phyloP scores from a whole-genome alignment of 129 eudicot species.

The Centrapalus pauciflorus region DNA sequence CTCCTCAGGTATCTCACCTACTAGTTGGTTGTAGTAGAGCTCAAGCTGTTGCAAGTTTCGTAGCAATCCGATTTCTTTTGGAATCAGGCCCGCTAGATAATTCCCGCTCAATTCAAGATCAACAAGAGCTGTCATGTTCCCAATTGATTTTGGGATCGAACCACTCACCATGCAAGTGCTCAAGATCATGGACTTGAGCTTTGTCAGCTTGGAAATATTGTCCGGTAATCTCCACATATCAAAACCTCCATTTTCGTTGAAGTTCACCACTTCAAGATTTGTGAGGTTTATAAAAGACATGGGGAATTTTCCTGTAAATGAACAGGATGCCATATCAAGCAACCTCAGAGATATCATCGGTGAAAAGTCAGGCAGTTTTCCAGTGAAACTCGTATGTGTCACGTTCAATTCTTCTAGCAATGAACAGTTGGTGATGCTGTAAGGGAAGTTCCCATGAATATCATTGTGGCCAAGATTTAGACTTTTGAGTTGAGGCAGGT shows the following conservation, averaged over 20 bases:
- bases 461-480: slow-evolving; percentile 50
- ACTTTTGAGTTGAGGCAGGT: slow-evolving; percentile 48
- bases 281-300: slow-evolving; percentile 53
- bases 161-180: slow-evolving; percentile 57
- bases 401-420: slow-evolving; percentile 50
- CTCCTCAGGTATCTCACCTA: slow-evolving; percentile 63
- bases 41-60: slow-evolving; percentile 52
- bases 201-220: slow-evolving; percentile 40
- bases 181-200: slow-evolving; percentile 51
- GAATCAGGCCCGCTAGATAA: slow-evolving; percentile 47
- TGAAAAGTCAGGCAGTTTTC: slow-evolving; percentile 60
- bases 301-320: slow-evolving; percentile 55
- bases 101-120: slow-evolving; percentile 86
- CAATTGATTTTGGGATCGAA: slow-evolving; percentile 47
- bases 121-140: slow-evolving; percentile 72
- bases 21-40: slow-evolving; percentile 73
- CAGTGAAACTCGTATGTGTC: slow-evolving; percentile 36
- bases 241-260: slow-evolving; percentile 62
- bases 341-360: slow-evolving; percentile 41
- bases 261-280: slow-evolving; percentile 50
- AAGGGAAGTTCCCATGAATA: slow-evolving; percentile 48
- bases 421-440: slow-evolving; percentile 54
- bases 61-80: slow-evolving; percentile 51
- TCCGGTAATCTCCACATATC: slow-evolving; percentile 53
- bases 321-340: slow-evolving; percentile 61